Percentiles rank a stretch among this genome's conserved stretches.
These are phyloP conservation scores for Epichloe uncinata DNA, from an alignment of 2,329 filamentous ascomycete genomes.

Conservation along the genomic window DNA sequence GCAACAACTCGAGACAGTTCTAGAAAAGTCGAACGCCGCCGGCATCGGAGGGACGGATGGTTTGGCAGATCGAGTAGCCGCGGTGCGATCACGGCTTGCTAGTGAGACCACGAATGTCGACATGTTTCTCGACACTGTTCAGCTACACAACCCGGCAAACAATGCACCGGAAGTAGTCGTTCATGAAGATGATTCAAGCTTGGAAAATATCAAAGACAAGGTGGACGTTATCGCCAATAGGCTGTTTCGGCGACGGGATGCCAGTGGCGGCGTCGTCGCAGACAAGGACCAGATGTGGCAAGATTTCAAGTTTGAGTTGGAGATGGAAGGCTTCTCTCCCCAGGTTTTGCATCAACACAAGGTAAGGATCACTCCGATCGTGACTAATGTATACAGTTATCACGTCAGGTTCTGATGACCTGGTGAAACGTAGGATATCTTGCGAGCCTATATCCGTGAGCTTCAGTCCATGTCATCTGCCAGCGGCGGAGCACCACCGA, in stretches of 20 bases:
- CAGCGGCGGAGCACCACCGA: conserved; percentile 31
- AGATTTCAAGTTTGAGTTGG: conserved; percentile 43
- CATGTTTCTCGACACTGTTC: conserved; percentile 43
- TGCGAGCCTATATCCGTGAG: conserved; percentile 47
- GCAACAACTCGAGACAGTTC: conserved; percentile 37
- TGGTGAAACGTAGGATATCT: conserved; percentile 31
- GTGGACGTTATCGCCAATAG: conserved; percentile 43
- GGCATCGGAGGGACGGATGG: conserved; percentile 17
- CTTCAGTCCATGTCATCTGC: conserved; percentile 36
- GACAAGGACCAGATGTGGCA: conserved; percentile 43
- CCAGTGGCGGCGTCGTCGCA: conserved; percentile 22
- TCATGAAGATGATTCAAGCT: conserved; percentile 24
- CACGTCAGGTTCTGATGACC: neutral
- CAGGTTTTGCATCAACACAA: conserved; percentile 43
- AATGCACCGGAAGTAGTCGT: conserved; percentile 17
- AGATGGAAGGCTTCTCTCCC: conserved; percentile 43
- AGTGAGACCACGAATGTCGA: conserved; percentile 40
- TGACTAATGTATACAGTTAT: neutral
- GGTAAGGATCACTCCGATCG: conserved; percentile 25
- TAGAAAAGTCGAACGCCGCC: conserved; percentile 32
- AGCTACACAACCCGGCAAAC: conserved; percentile 34
- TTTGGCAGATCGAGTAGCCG: conserved; percentile 25
- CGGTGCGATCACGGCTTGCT: conserved; percentile 32
- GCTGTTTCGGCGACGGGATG: conserved; percentile 31
- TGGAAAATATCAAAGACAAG: conserved; percentile 46